phyloP scores from a whole-genome alignment of 2,329 filamentous ascomycete species.

The Aspergillus calidoustus region DNA sequence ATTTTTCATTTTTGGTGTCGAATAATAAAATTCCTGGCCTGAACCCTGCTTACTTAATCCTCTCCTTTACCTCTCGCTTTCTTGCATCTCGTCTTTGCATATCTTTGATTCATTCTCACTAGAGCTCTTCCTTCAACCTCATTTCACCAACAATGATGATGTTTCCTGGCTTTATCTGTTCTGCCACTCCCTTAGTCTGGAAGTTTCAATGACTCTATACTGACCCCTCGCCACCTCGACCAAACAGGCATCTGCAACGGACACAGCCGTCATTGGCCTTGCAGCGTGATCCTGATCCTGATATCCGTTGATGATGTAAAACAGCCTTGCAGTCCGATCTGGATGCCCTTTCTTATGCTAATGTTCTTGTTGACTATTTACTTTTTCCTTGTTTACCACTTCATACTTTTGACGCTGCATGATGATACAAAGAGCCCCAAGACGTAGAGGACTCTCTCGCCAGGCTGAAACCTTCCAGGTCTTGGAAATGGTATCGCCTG shows the following conservation, averaged over 20 bases:
- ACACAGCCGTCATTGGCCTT: slow-evolving; percentile 23
- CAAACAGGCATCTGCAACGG: slow-evolving; percentile 18
- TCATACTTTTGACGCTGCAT: slow-evolving; percentile 21
- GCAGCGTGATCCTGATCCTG: slow-evolving; percentile 20
- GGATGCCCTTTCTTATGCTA: neutral
- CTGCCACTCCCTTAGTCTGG: neutral
- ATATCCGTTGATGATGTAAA: slow-evolving; percentile 21
- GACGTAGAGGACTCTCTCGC: slow-evolving; percentile 19
- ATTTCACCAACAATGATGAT: neutral
- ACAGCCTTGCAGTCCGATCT: neutral
- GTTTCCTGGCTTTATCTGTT: neutral
- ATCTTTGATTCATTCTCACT: neutral
- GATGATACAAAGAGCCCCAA: slow-evolving; percentile 33
- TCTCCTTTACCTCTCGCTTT: slow-evolving; percentile 4
- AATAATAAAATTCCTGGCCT: neutral
- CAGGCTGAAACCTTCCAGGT: slow-evolving; percentile 26
- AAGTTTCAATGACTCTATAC: slow-evolving; percentile 10
- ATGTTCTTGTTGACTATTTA: slow-evolving; percentile 5
- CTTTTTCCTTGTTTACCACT: slow-evolving; percentile 13
- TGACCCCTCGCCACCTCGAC: slow-evolving; percentile 25
- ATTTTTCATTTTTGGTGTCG: slow-evolving; percentile 14
- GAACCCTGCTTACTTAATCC: slow-evolving; percentile 13
- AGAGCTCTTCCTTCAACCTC: neutral
- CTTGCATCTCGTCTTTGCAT: neutral
- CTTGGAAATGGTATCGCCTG: slow-evolving; percentile 26